Base-by-base conservation (phyloP, 306 rosid genomes). In the Echinosophora koreensis region DNA sequence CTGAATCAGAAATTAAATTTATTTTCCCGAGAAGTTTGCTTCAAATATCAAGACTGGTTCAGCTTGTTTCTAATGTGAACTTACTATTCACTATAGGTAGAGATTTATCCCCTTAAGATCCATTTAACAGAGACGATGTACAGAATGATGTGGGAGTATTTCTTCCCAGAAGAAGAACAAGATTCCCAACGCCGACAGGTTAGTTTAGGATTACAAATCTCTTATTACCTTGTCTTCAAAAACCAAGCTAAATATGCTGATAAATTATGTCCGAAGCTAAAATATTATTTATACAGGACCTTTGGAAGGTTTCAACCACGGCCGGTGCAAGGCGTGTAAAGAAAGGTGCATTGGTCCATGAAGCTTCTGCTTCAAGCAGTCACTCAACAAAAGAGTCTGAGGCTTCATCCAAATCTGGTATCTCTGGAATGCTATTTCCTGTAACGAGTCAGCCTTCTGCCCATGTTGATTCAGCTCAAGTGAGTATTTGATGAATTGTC, bases 131-230 rank as follows among this genome's bases (percentile, higher is more conserved):
- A 96, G 90, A 84, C 90, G 6, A 96, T 96, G 98, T 96, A 92
- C 88, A 81, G 93, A 83, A 89, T 91, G 98, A 93, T 96, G 98
- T 96, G 99, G 98, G 97, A 80, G 58, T 96, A 96, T 87, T 88
- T 96, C 83, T 92, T 91, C 84, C 96, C 93, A 34, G 99, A 96
- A 86, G 98, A 96, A 87, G 99, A 89, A 78, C 98, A 96, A 80
- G 99, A 92, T 84, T 96, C 99, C 56, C 97, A 88, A 68, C 89
- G 99, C 47, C 90, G 99, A 77, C 99, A 96, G 96, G 99, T 92
- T 81, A 65, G 91, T 82, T 68, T 62, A 66, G 83, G 73, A 71
- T 69, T 82, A 65, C 39, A 73, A 63, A 69, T 71, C 76, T 46
- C 12, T 73, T 52, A 73, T 34, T 11, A 37, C 38, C 38, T 66